Evolutionary conservation across 1,284 basidiomycete genomes (phyloP).

Genomic region (Boletus hoseneyae): DNA sequence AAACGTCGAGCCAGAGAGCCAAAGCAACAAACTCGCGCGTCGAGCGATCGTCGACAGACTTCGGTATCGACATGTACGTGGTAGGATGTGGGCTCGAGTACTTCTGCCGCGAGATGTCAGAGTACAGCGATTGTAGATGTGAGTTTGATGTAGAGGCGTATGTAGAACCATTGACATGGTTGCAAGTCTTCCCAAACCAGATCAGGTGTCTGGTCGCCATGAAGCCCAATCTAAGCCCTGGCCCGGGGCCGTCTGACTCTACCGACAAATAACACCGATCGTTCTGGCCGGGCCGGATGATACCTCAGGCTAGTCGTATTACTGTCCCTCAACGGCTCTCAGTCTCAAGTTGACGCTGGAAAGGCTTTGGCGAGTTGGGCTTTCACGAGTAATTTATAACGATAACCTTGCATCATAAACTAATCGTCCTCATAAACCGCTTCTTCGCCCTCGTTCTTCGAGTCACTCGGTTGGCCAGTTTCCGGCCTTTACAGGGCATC

Average conservation of each 20-base stretch:
- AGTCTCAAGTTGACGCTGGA: too few species aligned
- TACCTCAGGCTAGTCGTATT: too few species aligned
- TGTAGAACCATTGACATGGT: conserved; percentile 39
- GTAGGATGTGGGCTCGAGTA: conserved; percentile 83
- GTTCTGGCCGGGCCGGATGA: too few species aligned
- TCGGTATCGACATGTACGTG: conserved; percentile 70
- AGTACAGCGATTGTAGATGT: conserved; percentile 82
- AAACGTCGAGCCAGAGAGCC: conserved; percentile 10
- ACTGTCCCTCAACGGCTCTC: too few species aligned
- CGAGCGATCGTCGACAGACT: conserved; percentile 58
- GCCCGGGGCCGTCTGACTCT: too few species aligned
- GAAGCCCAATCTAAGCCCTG: too few species aligned
- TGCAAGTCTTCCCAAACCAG: too few species aligned
- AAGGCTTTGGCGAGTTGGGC: too few species aligned
- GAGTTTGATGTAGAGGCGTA: conserved; percentile 51
- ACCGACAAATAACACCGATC: too few species aligned
- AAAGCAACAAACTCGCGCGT: conserved; percentile 57
- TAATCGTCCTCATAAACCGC: background rate
- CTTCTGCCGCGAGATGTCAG: conserved; percentile 83
- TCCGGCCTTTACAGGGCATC: conserved; percentile 15
- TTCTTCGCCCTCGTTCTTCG: background rate
- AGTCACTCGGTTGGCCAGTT: conserved; percentile 1
- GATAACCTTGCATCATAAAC: background rate
- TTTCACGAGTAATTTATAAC: background rate
- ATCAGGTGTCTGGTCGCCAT: too few species aligned